These are phyloP conservation scores for Gaultheria prostrata DNA, from an alignment of 148 eudicot genomes.

Conservation along the genomic window DNA sequence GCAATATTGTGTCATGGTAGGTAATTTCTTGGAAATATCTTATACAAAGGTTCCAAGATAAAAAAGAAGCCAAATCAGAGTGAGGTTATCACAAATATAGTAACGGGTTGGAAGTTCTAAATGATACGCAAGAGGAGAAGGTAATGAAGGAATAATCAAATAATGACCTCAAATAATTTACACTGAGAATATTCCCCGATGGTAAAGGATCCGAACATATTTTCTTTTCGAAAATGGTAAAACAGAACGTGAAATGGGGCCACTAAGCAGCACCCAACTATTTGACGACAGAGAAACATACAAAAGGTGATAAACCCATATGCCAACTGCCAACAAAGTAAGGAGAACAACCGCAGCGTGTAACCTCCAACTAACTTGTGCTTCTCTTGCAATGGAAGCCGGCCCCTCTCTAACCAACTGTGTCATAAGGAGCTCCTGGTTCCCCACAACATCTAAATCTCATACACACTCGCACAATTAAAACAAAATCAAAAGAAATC, in stretches of 20 bases:
- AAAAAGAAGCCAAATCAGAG: not conserved
- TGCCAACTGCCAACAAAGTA: not conserved
- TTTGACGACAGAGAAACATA: not conserved
- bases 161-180: not conserved
- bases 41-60: not conserved
- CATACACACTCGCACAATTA: too few relatives aligned
- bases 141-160: not conserved
- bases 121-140: not conserved
- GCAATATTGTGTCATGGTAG: constrained; percentile 29
- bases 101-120: not conserved
- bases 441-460: too few relatives aligned
- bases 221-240: not conserved
- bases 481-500: too few relatives aligned
- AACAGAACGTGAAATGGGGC: not conserved
- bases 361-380: not conserved
- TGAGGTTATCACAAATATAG: not conserved
- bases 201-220: not conserved
- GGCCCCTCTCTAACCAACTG: not conserved
- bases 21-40: not conserved
- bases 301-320: not conserved
- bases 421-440: too few relatives aligned
- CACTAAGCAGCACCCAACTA: not conserved
- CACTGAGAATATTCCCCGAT: not conserved
- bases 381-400: not conserved
- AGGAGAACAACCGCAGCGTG: not conserved